These are phyloP conservation scores for Bipolaris bicolor DNA, from an alignment of 2,329 filamentous ascomycete genomes.

Conservation along the genomic window DNA sequence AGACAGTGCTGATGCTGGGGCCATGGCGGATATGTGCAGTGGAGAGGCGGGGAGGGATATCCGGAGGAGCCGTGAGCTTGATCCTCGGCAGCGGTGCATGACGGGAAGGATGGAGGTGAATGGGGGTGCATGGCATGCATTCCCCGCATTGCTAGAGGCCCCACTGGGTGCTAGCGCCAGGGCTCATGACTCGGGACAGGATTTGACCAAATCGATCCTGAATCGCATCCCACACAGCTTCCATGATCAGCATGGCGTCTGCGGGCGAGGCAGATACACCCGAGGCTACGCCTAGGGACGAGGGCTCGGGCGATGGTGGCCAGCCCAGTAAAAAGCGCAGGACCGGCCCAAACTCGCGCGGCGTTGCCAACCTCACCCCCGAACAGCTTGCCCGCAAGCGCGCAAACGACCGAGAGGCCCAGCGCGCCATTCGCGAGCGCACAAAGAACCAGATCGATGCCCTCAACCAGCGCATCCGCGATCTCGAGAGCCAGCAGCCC, in stretches of 20 bases:
- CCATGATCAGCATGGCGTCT: conserved; percentile 30
- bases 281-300: conserved; percentile 24
- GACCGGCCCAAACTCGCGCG: conserved; percentile 62
- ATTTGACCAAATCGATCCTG: conserved; percentile 15
- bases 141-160: conserved; percentile 2
- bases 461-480: conserved; percentile 73
- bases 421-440: conserved; percentile 81
- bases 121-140: neutral
- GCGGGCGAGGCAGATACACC: conserved; percentile 30
- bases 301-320: conserved; percentile 25
- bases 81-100: neutral
- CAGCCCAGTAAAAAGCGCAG: conserved; percentile 42
- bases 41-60: conserved; percentile 3
- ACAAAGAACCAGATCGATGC: conserved; percentile 80
- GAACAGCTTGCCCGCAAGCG: conserved; percentile 89
- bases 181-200: conserved; percentile 21
- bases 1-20: neutral
- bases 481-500: conserved; percentile 79
- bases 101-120: neutral
- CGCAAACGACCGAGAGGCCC: conserved; percentile 87
- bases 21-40: neutral
- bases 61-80: neutral
- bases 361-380: conserved; percentile 84
- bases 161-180: neutral
- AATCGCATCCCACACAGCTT: conserved; percentile 18